Evolutionary conservation across 345 rosid species (phyloP), one percentile per base, ranked within the genome.

Genomic region (Gossypium turneri): DNA sequence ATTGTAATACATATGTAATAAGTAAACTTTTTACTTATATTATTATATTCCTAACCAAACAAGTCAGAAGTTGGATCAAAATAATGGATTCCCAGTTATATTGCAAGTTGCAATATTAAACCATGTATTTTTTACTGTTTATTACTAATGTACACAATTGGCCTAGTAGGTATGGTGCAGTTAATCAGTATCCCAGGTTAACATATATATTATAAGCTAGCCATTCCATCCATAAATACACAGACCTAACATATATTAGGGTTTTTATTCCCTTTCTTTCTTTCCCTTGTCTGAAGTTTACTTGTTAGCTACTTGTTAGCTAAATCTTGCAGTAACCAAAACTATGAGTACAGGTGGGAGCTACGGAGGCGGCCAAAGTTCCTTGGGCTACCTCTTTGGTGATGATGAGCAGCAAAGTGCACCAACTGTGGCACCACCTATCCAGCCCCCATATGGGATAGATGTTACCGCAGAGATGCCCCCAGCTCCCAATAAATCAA

Each of bases 341-440:
- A 50, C 25, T 58, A 73, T 73, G 76, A 73, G 76, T 73, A 62
- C 61, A 50, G 76, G 69, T 61, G 69, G 69, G 27, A 73, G 76
- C 67, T 73, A 61, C 63, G 69, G 76, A 4, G 76, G 76, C 58
- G 76, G 76, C 2, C 69, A 48, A 73, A 73, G 76, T 29, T 73
- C 76, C 60, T 38, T 73, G 48, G 76, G 76, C 4, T 73, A 73
- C 58, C 76, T 73, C 27, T 73, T 73, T 27, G 8, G 50, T 16
- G 60, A 8, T 50, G 76, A 62, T n/a, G 70, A 73, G 70, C 70
- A 73, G 51, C 76, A 47, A 19, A 73, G 69, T 48, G 59, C 58
- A 63, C 69, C 76, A 7, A 13, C 76, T 6, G 70, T 50, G 2
- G 29, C 70, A 61, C 61, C 67, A 20, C 57, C 76, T 27, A 12